phyloP scores from a whole-genome alignment of 495 filamentous ascomycete species.

The Penicillium soppii region DNA sequence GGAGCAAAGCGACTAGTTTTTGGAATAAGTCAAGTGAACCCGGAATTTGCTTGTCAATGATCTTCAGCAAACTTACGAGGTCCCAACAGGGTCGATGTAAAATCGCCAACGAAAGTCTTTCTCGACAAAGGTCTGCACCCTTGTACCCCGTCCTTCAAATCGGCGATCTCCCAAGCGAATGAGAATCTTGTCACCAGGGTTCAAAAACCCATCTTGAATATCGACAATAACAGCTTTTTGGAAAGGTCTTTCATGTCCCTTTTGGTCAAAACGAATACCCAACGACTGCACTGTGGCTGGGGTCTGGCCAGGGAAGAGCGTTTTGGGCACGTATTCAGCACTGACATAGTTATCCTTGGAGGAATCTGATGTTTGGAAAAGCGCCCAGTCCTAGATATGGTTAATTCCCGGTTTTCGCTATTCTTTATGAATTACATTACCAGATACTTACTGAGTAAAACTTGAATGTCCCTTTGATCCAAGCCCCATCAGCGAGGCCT shows the following conservation, averaged over 20 bases:
- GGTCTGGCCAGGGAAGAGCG: conserved; percentile 9
- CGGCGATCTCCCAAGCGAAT: conserved; percentile 18
- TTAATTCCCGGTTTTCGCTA: not conserved
- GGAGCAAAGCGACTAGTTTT: conserved; percentile 20
- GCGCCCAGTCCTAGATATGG: conserved; percentile 17
- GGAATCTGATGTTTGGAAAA: conserved; percentile 25
- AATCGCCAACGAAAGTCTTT: conserved; percentile 19
- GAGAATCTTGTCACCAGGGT: conserved; percentile 17
- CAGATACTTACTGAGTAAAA: conserved; percentile 21
- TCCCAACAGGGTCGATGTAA: conserved; percentile 25
- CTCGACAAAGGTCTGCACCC: conserved; percentile 20
- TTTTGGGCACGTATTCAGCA: conserved; percentile 19
- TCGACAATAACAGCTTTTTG: conserved; percentile 24
- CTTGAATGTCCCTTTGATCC: conserved; percentile 31
- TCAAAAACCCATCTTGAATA: conserved; percentile 22
- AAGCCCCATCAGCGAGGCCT: conserved; percentile 26
- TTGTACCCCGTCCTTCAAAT: conserved; percentile 12
- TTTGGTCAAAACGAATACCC: conserved; percentile 20
- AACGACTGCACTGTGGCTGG: conserved; percentile 21
- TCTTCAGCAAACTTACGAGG: conserved; percentile 15
- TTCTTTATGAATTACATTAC: not conserved
- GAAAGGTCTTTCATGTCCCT: conserved; percentile 23
- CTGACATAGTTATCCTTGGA: conserved; percentile 25
- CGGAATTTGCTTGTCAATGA: no score
- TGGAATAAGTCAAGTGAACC: no score